phyloP scores from a whole-genome alignment of 2,329 filamentous ascomycete species.

The Cyphellophora europaea region DNA sequence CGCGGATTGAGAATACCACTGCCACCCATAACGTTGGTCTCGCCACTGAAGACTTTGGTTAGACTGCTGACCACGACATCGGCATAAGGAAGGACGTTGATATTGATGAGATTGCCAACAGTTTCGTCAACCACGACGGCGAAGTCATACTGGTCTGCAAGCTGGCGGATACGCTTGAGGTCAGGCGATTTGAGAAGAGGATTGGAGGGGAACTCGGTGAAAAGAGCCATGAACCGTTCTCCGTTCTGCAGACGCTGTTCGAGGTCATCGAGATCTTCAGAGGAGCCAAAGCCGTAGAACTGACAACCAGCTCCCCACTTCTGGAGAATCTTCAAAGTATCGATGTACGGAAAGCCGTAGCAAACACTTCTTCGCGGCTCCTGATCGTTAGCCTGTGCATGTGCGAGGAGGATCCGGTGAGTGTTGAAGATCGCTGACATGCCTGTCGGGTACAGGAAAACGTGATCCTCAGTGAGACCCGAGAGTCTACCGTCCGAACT shows the following conservation, averaged over 20 bases:
- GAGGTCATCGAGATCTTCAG: slow-evolving; percentile 72
- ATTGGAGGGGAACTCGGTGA: slow-evolving; percentile 93
- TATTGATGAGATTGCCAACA: slow-evolving; percentile 91
- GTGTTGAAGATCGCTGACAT: slow-evolving; percentile 95
- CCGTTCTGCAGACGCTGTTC: slow-evolving; percentile 61
- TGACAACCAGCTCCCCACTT: slow-evolving; percentile 86
- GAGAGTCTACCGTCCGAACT: slow-evolving; percentile 30
- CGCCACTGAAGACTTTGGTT: slow-evolving; percentile 94
- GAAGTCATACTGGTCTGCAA: slow-evolving; percentile 81
- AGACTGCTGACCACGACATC: slow-evolving; percentile 91
- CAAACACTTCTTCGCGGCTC: slow-evolving; percentile 60
- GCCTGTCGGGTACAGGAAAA: slow-evolving; percentile 78
- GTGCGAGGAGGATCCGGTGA: slow-evolving; percentile 62
- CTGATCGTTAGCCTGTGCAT: slow-evolving; percentile 43
- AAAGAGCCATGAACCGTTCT: slow-evolving; percentile 71
- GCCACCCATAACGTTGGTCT: slow-evolving; percentile 97
- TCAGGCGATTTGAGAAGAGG: slow-evolving; percentile 80
- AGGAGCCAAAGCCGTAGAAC: slow-evolving; percentile 77
- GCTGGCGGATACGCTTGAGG: slow-evolving; percentile 64
- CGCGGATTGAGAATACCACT: slow-evolving; percentile 57
- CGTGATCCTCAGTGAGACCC: slow-evolving; percentile 71
- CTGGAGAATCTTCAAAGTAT: slow-evolving; percentile 87
- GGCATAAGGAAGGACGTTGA: slow-evolving; percentile 80
- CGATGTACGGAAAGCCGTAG: slow-evolving; percentile 96
- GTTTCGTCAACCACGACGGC: slow-evolving; percentile 91